phyloP scores from a whole-genome alignment of 768 basidiomycete genomes.

The Pleurotus ostreatus region DNA sequence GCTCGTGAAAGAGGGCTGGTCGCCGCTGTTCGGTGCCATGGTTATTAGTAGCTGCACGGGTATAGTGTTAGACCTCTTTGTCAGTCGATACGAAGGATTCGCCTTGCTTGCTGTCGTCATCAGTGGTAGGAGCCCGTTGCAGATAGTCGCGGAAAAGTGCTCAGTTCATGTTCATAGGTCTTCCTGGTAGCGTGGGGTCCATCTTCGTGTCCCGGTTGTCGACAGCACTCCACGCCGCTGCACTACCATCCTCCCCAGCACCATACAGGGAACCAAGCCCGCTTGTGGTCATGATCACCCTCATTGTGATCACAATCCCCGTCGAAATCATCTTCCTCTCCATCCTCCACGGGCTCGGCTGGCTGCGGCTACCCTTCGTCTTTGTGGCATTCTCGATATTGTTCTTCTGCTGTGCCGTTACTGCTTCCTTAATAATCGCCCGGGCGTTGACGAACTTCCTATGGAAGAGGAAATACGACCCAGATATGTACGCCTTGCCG shows the following conservation, averaged over 20 bases:
- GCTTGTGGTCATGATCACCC: conserved; percentile 58
- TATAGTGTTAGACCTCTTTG: conserved; percentile 87
- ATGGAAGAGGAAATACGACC: conserved; percentile 77
- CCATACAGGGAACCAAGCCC: conserved; percentile 32
- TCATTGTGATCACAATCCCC: conserved; percentile 75
- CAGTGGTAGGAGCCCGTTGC: conserved; percentile 50
- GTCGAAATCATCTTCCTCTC: conserved; percentile 73
- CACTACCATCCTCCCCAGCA: conserved; percentile 24
- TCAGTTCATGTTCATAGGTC: conserved; percentile 36
- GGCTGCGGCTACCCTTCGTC: conserved; percentile 67
- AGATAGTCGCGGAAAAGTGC: background rate
- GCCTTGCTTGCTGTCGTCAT: conserved; percentile 85
- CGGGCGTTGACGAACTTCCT: conserved; percentile 66
- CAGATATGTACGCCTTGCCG: conserved; percentile 92
- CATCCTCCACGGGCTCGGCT: conserved; percentile 63
- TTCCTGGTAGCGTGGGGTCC: conserved; percentile 87
- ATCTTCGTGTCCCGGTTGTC: conserved; percentile 91
- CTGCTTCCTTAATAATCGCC: conserved; percentile 66
- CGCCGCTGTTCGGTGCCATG: conserved; percentile 89
- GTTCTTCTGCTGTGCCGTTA: conserved; percentile 72
- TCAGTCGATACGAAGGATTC: conserved; percentile 83
- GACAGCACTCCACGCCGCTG: conserved; percentile 75
- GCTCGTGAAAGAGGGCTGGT: conserved; percentile 84
- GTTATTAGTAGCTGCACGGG: conserved; percentile 83
- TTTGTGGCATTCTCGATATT: conserved; percentile 66